phyloP scores from a whole-genome alignment of 371 early-diverging fungal species.

The Lichtheimia corymbifera region DNA sequence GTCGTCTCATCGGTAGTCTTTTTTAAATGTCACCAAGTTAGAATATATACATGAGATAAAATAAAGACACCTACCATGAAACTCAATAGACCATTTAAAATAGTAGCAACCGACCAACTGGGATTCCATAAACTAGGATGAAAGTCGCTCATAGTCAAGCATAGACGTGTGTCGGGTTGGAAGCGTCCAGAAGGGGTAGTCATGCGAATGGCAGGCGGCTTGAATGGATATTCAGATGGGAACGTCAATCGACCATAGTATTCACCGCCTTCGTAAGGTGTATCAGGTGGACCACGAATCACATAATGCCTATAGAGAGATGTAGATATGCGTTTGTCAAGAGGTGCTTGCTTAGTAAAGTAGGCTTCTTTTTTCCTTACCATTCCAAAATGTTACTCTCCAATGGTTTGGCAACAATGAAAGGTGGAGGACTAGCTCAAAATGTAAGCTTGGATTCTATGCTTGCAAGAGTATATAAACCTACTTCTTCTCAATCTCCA shows the following conservation, averaged over 20 bases:
- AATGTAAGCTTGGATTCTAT: too few species aligned
- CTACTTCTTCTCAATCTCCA: slow-evolving; percentile 69
- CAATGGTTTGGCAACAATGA: slow-evolving; percentile 86
- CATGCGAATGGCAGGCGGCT: slow-evolving; percentile 95
- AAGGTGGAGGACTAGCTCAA: slow-evolving; percentile 60
- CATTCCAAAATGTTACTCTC: slow-evolving; percentile 96
- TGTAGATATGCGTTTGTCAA: not conserved
- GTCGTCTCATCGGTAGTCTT: slow-evolving; percentile 83
- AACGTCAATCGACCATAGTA: slow-evolving; percentile 95
- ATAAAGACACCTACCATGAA: slow-evolving; percentile 79
- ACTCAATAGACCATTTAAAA: slow-evolving; percentile 90
- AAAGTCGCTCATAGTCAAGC: slow-evolving; percentile 94
- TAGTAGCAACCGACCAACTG: slow-evolving; percentile 94
- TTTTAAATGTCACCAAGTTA: not conserved
- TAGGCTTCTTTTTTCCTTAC: slow-evolving; percentile 41
- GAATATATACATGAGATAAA: not conserved
- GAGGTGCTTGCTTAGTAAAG: too few species aligned
- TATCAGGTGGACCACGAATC: slow-evolving; percentile 91
- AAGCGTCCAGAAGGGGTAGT: slow-evolving; percentile 91
- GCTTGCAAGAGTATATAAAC: slow-evolving; percentile 11
- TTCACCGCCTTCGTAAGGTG: slow-evolving; percentile 91
- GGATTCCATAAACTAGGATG: slow-evolving; percentile 96
- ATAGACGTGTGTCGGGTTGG: slow-evolving; percentile 86
- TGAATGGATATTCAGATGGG: slow-evolving; percentile 95
- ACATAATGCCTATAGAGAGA: slow-evolving; percentile 85